phyloP scores from a whole-genome alignment of 2,329 filamentous ascomycete genomes.

The Penicillium sp. region DNA sequence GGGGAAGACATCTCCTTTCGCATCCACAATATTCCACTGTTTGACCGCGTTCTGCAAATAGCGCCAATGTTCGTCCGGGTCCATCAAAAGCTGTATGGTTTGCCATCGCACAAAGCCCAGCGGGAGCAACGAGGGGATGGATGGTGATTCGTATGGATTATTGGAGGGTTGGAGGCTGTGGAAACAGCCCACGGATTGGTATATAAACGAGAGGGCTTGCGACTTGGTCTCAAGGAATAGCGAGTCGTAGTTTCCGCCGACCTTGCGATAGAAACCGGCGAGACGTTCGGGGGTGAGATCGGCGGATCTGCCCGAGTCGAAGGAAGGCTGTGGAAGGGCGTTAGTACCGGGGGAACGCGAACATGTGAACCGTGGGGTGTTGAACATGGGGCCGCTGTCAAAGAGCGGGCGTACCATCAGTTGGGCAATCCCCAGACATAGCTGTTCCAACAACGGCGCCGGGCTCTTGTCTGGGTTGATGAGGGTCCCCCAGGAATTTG shows the following conservation, averaged over 20 bases:
- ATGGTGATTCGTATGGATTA: slow-evolving; percentile 73
- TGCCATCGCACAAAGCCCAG: slow-evolving; percentile 93
- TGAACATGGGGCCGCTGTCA: neutral
- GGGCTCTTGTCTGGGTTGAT: slow-evolving; percentile 71
- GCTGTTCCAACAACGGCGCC: slow-evolving; percentile 67
- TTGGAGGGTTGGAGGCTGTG: slow-evolving; percentile 78
- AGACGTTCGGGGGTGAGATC: slow-evolving; percentile 68
- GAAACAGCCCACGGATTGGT: slow-evolving; percentile 86
- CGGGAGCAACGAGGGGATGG: slow-evolving; percentile 78
- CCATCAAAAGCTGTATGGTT: slow-evolving; percentile 84
- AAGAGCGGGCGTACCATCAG: slow-evolving; percentile 66
- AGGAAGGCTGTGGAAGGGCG: slow-evolving; percentile 28
- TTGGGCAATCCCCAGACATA: slow-evolving; percentile 69
- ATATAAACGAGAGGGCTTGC: slow-evolving; percentile 84
- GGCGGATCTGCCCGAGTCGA: slow-evolving; percentile 37
- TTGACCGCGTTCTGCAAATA: slow-evolving; percentile 81
- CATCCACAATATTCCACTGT: slow-evolving; percentile 76
- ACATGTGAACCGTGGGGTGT: neutral
- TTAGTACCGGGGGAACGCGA: slow-evolving; percentile 3
- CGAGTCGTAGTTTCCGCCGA: slow-evolving; percentile 75
- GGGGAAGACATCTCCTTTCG: slow-evolving; percentile 63
- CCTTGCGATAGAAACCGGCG: slow-evolving; percentile 74
- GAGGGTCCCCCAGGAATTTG: slow-evolving; percentile 62
- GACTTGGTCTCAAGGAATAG: slow-evolving; percentile 79
- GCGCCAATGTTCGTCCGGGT: slow-evolving; percentile 83